A percentile compares a stretch with the other conserved stretches of the same genome.
These are phyloP conservation scores for Cryptosporidium sp. DNA, from an alignment of 169 alveolate species.

Conservation along the genomic window DNA sequence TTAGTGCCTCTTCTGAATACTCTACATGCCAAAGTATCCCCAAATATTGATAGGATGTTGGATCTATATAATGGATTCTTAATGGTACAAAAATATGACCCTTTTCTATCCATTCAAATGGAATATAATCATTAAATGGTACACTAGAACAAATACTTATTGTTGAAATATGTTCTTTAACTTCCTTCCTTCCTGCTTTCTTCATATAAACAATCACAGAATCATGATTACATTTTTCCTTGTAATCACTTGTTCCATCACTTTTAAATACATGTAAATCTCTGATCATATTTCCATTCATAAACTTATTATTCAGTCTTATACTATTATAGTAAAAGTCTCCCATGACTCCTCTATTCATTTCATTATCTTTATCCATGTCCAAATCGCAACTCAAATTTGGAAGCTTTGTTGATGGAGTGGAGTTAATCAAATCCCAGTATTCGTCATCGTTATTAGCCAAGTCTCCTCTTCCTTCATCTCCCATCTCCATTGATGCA, in stretches of 20 bases:
- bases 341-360: not conserved
- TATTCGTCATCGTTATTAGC: slow-evolving; percentile 24
- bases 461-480: not conserved
- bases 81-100: slow-evolving; percentile 65
- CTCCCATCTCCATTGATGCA: not conserved
- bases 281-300: not conserved
- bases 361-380: not conserved
- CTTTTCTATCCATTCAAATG: slow-evolving; percentile 52
- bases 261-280: not conserved
- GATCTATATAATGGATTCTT: slow-evolving; percentile 49
- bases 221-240: not conserved
- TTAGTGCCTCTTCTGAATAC: not conserved
- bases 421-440: slow-evolving; percentile 60
- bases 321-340: slow-evolving; percentile 7
- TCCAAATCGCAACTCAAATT: slow-evolving; percentile 43
- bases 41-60: slow-evolving; percentile 61
- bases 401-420: slow-evolving; percentile 69
- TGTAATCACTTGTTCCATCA: not conserved
- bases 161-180: slow-evolving; percentile 12
- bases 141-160: slow-evolving; percentile 25
- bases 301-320: not conserved
- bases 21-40: slow-evolving; percentile 73
- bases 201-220: not conserved
- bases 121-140: slow-evolving; percentile 61
- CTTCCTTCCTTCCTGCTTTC: not conserved